Base-by-base conservation (phyloP, 2,329 filamentous ascomycete species). In the Gnomoniopsis sp. region DNA sequence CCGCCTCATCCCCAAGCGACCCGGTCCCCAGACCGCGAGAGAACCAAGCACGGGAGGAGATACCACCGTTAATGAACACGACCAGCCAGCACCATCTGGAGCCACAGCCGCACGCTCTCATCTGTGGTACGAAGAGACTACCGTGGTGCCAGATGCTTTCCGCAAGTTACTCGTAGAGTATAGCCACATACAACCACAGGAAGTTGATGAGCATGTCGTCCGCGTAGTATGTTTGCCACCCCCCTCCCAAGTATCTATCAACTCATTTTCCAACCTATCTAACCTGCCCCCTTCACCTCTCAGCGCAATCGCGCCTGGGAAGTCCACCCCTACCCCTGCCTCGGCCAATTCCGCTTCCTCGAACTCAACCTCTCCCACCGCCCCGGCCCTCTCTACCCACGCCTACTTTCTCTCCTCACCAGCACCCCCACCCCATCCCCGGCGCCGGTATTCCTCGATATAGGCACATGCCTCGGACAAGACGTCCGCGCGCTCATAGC, bases 391-490 rank as follows among this genome's bases (percentile, higher is more conserved):
- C n/a, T 60, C 38, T 79, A 72, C 64, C 58, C 64, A 10, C 62
- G 64, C 34, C 66, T 70, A 23, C 47, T 67, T 2, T n/a, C 46
- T 43, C 65, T 49, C 43, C 61, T 69, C 34, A 64, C 60, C 46
- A 15, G 44, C 15, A 14, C 50, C 1, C 48, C 7, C 50, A 66
- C 62, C 59, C 64, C 49, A 19, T 21, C 51, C 3, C 47, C 3
- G 52, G 68, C 61, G 60, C 64, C 49, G 34, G 69, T 65, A 10
- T 75, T 77, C 54, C 69, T 79, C 14, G 76, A 79, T 60, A 61
- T 77, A 3, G 75, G 75, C 17, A 72, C 70, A 60, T 77, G 76
- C 62, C 68, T 77, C 21, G 75, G 74, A 22, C 75, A 78, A 58
- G 75, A 77, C 60, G 21, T 77, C 30, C 75, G 75, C 34, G 75